Evolutionary conservation across 129 eudicot genomes (phyloP).

Genomic region (Rutidosis leptorrhynchoides): DNA sequence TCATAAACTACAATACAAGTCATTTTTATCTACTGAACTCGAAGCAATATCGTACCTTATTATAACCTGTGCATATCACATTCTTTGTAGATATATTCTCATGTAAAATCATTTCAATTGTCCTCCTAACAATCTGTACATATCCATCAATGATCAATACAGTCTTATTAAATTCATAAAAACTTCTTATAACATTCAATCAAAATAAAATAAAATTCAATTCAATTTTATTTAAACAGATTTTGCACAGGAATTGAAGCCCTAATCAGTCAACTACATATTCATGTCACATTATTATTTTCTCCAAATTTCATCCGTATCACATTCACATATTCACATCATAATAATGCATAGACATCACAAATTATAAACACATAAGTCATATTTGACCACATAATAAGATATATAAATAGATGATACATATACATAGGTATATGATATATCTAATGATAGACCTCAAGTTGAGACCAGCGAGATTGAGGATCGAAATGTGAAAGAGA

Average conservation of each 20-base stretch:
- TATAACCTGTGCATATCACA: constrained; percentile 51
- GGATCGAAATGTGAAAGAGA: constrained; percentile 39
- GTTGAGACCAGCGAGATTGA: constrained; percentile 48
- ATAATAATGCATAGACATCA: not conserved
- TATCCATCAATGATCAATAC: constrained; percentile 15
- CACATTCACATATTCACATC: not conserved
- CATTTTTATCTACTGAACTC: not conserved
- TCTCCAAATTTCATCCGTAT: not conserved
- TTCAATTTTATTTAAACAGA: not conserved
- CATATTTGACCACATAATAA: not conserved
- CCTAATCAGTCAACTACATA: not conserved
- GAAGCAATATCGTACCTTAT: constrained; percentile 43
- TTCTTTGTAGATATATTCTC: constrained; percentile 41
- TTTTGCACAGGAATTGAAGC: not conserved
- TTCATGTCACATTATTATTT: not conserved
- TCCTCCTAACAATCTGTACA: constrained; percentile 60
- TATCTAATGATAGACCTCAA: constrained; percentile 38
- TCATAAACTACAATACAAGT: not conserved
- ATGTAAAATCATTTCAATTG: constrained; percentile 39
- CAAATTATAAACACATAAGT: not conserved
- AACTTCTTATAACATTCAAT: constrained; percentile 4
- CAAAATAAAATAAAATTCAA: not conserved
- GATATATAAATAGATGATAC: not conserved
- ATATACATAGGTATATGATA: not conserved
- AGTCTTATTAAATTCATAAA: constrained; percentile 12